These are phyloP conservation scores for Pythium aquatile DNA, from an alignment of 352 stramenopile species.

Conservation along the genomic window DNA sequence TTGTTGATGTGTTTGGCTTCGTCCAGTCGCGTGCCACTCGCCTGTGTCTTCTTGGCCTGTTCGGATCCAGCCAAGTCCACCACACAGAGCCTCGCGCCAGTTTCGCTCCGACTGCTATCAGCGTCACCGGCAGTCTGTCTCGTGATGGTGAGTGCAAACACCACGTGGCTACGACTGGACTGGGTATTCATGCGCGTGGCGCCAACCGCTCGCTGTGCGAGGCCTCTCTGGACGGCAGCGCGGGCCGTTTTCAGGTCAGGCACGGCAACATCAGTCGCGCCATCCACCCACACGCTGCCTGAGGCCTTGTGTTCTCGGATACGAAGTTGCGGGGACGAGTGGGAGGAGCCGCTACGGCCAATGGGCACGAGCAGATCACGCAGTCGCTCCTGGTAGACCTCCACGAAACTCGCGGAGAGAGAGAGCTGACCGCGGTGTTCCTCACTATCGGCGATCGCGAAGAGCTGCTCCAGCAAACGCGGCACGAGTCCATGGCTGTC, in stretches of 20 bases:
- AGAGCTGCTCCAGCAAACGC: conserved; percentile 37
- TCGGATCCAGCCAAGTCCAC: conserved; percentile 76
- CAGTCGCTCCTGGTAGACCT: conserved; percentile 73
- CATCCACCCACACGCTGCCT: conserved; percentile 41
- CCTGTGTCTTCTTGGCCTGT: conserved; percentile 50
- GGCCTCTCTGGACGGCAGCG: conserved; percentile 37
- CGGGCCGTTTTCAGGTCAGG: conserved; percentile 30
- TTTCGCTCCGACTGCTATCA: neutral
- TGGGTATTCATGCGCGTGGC: conserved; percentile 55
- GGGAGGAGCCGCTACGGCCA: conserved; percentile 11
- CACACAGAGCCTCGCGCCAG: conserved; percentile 41
- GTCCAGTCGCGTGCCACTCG: conserved; percentile 51
- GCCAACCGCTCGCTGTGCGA: conserved; percentile 38
- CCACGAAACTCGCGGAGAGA: conserved; percentile 54
- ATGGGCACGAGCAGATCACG: conserved; percentile 43
- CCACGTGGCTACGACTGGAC: conserved; percentile 69
- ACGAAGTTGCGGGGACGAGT: conserved; percentile 13
- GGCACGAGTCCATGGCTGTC: conserved; percentile 39
- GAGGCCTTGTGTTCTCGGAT: conserved; percentile 46
- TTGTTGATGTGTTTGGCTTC: conserved; percentile 79
- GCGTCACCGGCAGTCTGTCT: conserved; percentile 25
- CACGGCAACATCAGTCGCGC: conserved; percentile 47
- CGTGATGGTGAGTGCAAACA: conserved; percentile 57
- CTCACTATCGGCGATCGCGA: conserved; percentile 25
- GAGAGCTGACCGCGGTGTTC: conserved; percentile 27